phyloP scores from a whole-genome alignment of 257 asterid species.

The Plantago ovata region DNA sequence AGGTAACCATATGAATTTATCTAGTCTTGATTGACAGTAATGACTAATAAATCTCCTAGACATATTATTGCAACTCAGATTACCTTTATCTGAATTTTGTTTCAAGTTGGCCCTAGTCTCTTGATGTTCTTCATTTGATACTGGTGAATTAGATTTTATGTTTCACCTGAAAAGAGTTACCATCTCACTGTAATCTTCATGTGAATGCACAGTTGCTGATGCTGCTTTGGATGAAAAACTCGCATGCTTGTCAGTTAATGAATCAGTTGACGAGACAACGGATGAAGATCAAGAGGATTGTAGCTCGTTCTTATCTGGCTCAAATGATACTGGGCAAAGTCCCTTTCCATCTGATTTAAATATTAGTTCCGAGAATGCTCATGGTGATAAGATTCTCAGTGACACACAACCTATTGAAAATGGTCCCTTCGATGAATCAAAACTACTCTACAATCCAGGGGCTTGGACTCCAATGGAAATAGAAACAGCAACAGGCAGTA shows the following conservation, averaged over 20 bases:
- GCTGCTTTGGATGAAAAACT: conserved; percentile 35
- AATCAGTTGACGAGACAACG: conserved; percentile 25
- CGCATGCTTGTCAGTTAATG: conserved; percentile 40
- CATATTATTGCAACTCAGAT: conserved; percentile 12
- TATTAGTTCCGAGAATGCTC: conserved; percentile 22
- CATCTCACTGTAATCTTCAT: conserved; percentile 19
- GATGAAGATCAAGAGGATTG: conserved; percentile 33
- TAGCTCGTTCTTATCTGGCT: conserved; percentile 40
- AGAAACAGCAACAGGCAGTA: conserved; percentile 71
- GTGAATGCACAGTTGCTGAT: conserved; percentile 24
- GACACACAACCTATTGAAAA: conserved; percentile 19
- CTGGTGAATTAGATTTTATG: conserved; percentile 18
- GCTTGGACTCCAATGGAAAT: conserved; percentile 85
- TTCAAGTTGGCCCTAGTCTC: conserved; percentile 14
- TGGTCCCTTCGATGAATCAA: conserved; percentile 22
- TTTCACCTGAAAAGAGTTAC: conserved; percentile 26
- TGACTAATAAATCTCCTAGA: conserved; percentile 17
- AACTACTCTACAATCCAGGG: conserved; percentile 36
- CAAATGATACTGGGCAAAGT: conserved; percentile 35
- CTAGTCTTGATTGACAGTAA: conserved; percentile 17
- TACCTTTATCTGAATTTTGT: conserved; percentile 22
- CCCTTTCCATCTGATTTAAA: conserved; percentile 29
- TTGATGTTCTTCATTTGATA: conserved; percentile 23
- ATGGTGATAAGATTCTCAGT: conserved; percentile 27
- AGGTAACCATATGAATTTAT: conserved; percentile 21